phyloP scores from a whole-genome alignment of 495 filamentous ascomycete species.

The Aspergillus steynii region DNA sequence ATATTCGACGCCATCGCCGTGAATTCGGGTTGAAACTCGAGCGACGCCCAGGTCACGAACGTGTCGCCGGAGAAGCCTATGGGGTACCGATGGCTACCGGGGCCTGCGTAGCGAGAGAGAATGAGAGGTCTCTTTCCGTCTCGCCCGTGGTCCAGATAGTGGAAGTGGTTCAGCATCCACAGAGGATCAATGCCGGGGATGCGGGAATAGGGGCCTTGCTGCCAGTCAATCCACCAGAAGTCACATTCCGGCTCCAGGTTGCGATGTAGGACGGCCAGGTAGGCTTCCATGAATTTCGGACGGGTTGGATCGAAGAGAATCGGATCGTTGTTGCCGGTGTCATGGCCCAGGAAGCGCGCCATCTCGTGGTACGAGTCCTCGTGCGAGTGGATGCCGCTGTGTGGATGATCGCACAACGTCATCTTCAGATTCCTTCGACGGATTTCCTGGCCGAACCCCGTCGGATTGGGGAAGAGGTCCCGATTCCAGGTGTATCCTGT shows the following conservation, averaged over 20 bases:
- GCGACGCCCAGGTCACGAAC: constrained; percentile 54
- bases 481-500: constrained; percentile 64
- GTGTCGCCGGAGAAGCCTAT: constrained; percentile 63
- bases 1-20: constrained; percentile 64
- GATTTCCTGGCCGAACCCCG: constrained; percentile 41
- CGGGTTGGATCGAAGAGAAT: constrained; percentile 56
- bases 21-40: constrained; percentile 63
- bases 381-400: constrained; percentile 50
- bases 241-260: constrained; percentile 50
- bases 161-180: constrained; percentile 64
- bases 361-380: constrained; percentile 56
- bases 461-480: constrained; percentile 54
- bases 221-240: constrained; percentile 68
- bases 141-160: constrained; percentile 51
- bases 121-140: constrained; percentile 32
- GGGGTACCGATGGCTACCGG: constrained; percentile 60
- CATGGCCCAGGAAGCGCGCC: constrained; percentile 45
- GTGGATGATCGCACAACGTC: constrained; percentile 59
- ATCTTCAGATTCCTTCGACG: constrained; percentile 45
- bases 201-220: constrained; percentile 53
- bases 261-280: constrained; percentile 55
- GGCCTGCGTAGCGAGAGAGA: constrained; percentile 58
- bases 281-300: constrained; percentile 55
- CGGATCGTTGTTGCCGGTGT: constrained; percentile 43
- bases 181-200: constrained; percentile 59